Evolutionary conservation across 148 eudicot species (phyloP).

Genomic region (Silene conica): DNA sequence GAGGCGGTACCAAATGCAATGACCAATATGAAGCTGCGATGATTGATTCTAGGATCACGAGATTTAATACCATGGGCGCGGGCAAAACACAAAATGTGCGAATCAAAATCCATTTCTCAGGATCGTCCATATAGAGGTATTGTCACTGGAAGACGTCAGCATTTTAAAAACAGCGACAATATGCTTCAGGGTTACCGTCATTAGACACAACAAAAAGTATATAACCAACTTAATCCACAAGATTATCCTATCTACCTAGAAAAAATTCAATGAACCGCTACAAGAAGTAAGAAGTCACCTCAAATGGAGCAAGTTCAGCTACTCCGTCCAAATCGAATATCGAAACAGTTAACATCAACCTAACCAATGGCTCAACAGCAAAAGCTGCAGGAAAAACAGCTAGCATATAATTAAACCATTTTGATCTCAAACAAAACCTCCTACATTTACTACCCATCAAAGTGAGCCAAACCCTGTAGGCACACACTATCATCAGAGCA

Average conservation of each 20-base stretch:
- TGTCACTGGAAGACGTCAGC: neutral
- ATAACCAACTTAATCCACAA: too few relatives aligned
- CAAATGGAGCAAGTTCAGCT: slow-evolving; percentile 5
- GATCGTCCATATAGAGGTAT: neutral
- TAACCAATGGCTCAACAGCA: slow-evolving; percentile 8
- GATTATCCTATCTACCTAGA: too few relatives aligned
- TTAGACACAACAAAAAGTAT: too few relatives aligned
- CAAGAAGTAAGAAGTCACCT: neutral
- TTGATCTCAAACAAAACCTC: slow-evolving; percentile 11
- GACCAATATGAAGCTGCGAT: too few relatives aligned
- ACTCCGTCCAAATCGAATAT: slow-evolving; percentile 8
- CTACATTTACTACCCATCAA: neutral
- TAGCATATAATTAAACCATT: neutral
- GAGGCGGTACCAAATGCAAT: too few relatives aligned
- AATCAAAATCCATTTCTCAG: neutral
- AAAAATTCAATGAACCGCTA: neutral
- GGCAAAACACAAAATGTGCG: neutral
- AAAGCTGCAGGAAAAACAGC: neutral
- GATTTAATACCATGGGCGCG: too few relatives aligned
- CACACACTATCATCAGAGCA: neutral
- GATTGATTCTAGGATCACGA: too few relatives aligned
- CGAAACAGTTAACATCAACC: neutral
- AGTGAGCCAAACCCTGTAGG: neutral
- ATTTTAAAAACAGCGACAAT: too few relatives aligned
- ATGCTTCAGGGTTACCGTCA: too few relatives aligned